These are phyloP conservation scores for Fusarium metavorans DNA, from an alignment of 2,329 filamentous ascomycete genomes.

Conservation along the genomic window DNA sequence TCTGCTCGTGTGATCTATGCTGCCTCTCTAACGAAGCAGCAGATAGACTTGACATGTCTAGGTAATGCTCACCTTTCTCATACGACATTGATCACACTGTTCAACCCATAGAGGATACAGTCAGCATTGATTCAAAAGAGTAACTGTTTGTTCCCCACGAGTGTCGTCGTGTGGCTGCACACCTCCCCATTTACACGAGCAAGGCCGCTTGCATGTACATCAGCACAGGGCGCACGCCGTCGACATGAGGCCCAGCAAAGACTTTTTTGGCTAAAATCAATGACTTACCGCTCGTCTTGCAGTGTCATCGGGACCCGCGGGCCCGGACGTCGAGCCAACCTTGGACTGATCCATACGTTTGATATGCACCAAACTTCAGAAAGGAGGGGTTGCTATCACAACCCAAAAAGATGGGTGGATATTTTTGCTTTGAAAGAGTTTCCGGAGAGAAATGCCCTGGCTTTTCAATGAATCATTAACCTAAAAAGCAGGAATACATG, in stretches of 20 bases:
- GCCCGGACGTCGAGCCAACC: constrained; percentile 17
- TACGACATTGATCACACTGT: constrained; percentile 60
- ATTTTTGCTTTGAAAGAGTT: background rate
- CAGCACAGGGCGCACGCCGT: background rate
- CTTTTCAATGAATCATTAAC: background rate
- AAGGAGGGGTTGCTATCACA: background rate
- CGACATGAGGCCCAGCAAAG: background rate
- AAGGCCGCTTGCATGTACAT: background rate
- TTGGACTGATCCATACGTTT: constrained; percentile 33
- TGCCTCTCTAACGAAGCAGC: background rate
- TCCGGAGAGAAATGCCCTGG: background rate
- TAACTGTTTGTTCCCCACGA: background rate
- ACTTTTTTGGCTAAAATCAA: constrained; percentile 11
- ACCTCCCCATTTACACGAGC: background rate
- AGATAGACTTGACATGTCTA: constrained; percentile 8
- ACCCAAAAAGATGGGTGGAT: background rate
- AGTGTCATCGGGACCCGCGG: constrained; percentile 54
- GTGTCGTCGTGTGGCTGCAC: background rate
- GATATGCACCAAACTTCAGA: background rate
- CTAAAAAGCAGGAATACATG: background rate
- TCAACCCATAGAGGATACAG: background rate
- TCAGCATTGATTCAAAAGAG: constrained; percentile 10
- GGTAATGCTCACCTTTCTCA: constrained; percentile 53
- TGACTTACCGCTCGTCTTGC: constrained; percentile 53
- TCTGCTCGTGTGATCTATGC: background rate